Evolutionary conservation across 83 land plant species (phyloP), one percentile per base, ranked within the genome.

Genomic region (Thuja plicata): DNA sequence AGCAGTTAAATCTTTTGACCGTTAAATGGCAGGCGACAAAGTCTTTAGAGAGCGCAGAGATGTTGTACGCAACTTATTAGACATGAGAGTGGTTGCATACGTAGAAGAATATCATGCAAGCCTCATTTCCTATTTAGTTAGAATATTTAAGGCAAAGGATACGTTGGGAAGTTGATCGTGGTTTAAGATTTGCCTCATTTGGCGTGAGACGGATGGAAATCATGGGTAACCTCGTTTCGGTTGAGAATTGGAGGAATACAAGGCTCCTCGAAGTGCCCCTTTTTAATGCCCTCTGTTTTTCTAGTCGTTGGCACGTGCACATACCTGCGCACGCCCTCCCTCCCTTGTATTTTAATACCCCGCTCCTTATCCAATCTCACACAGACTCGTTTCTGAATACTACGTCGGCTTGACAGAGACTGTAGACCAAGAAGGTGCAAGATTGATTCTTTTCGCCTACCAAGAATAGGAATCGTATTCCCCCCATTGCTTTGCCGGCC

Each of bases 261-360:
- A 10, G 11, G 32, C 32, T n/a, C 30, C 74, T 70, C 8, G 74
- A 8, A 70, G n/a, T 70, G 74, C 19, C 32, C 77, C 77, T 73
- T 73, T 73, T 73, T 8, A 32, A 73, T 8, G 35, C 77, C 3
- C 35, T 8, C 77, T n/a, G 77, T 27, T n/a, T 73, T 73, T 73
- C 30, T 73, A 73, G 77, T 27, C 77, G 77, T 73, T 73, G 77
- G 77, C 77, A 73, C 77, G 77, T 73, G 77, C 77, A 73, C 35
- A 73, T 32, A 24, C 74, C 74, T 24, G 32, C 30, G 32, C 8
- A 24, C 32, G 8, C 74, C 35, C 77, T n/a, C 35, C 77, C 8
- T 30, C 27, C 32, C 24, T 16, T 60, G 50, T 60, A 60, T 60
- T 60, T 48, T 0, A 48, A 8, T 50, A 5, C 24, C 27, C 8